These are phyloP conservation scores for Eragrostis nindensis DNA, from an alignment of 176 grass and related monocot genomes.

Conservation along the genomic window DNA sequence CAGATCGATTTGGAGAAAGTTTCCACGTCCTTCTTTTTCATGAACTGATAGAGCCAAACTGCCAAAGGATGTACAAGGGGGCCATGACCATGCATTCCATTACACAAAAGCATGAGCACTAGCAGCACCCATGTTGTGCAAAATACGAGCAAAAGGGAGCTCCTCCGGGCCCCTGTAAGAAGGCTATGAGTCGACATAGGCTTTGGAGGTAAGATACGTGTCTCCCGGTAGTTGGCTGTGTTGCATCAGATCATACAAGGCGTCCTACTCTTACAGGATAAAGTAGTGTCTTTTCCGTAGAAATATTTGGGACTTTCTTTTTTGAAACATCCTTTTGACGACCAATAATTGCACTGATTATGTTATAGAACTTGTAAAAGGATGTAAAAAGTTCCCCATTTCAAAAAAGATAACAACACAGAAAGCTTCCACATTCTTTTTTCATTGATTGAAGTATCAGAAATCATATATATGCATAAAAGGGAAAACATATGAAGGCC, in stretches of 20 bases:
- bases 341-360: conserved; percentile 41
- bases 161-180: conserved; percentile 7
- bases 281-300: background rate
- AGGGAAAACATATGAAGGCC: background rate
- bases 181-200: conserved; percentile 29
- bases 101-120: conserved; percentile 66
- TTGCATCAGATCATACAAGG: conserved; percentile 24
- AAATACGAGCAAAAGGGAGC: conserved; percentile 46
- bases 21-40: conserved; percentile 11
- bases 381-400: background rate
- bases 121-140: conserved; percentile 42
- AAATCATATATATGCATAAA: background rate
- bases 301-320: conserved; percentile 26
- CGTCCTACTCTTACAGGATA: conserved; percentile 14
- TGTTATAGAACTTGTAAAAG: conserved; percentile 10
- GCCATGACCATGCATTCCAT: conserved; percentile 63
- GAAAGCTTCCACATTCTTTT: conserved; percentile 20
- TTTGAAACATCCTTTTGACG: conserved; percentile 10
- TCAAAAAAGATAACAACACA: conserved; percentile 5
- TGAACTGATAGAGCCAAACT: conserved; percentile 47
- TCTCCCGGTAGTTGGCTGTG: conserved; percentile 20
- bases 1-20: conserved; percentile 23
- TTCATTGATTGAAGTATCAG: conserved; percentile 16
- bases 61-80: conserved; percentile 29
- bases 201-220: conserved; percentile 17